A percentile compares a stretch with the other conserved stretches of the same genome.
These are phyloP conservation scores for Letharia lupina DNA, from an alignment of 495 filamentous ascomycete species.

Conservation along the genomic window DNA sequence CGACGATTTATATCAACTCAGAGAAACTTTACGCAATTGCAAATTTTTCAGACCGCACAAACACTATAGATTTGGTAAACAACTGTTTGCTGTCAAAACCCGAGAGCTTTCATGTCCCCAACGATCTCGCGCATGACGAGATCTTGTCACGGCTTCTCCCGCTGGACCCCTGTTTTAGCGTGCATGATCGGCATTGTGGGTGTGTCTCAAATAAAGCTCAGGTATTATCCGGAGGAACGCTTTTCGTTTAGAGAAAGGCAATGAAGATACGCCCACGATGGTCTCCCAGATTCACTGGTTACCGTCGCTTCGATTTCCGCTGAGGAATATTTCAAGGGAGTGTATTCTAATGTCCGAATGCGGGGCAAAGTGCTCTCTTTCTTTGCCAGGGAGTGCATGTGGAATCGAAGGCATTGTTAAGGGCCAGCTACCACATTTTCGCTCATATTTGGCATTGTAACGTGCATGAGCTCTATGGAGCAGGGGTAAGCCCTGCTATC, in stretches of 20 bases:
- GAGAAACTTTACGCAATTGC: not conserved
- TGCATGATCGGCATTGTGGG: not conserved
- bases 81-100: not conserved
- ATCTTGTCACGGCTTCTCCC: not conserved
- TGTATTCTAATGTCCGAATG: not conserved
- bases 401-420: not conserved
- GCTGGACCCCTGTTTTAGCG: slow-evolving; percentile 4
- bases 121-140: slow-evolving; percentile 2
- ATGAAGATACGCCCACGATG: not conserved
- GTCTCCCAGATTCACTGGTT: not conserved
- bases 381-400: not conserved
- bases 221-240: not conserved
- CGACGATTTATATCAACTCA: no score
- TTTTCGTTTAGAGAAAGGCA: not conserved
- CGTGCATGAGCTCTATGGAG: not conserved
- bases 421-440: not conserved
- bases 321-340: not conserved
- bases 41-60: not conserved
- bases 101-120: not conserved
- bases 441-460: not conserved
- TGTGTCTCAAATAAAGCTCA: not conserved
- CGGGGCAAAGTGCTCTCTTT: not conserved
- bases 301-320: not conserved
- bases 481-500: not conserved
- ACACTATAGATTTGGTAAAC: not conserved